Conservation (phyloP, 2,329 filamentous ascomycete genomes). For the Diaporthe longicolla region DNA sequence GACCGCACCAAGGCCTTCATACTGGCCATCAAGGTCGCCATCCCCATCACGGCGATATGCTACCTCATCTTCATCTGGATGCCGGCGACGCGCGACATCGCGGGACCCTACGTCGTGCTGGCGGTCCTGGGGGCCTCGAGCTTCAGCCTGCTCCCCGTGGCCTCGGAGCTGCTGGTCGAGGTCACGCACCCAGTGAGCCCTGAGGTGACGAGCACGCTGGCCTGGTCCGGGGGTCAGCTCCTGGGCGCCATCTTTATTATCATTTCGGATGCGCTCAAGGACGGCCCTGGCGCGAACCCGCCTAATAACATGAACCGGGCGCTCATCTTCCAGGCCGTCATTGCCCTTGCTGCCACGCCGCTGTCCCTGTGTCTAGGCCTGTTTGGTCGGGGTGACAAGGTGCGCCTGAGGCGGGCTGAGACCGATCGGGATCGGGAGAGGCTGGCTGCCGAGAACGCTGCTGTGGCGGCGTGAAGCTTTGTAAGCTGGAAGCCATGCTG, state of each 20-base stretch:
- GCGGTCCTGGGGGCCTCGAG: slow-evolving; percentile 82
- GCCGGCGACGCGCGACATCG: slow-evolving; percentile 71
- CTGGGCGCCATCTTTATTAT: slow-evolving; percentile 89
- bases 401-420: slow-evolving; percentile 64
- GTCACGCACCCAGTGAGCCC: slow-evolving; percentile 89
- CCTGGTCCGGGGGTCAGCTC: slow-evolving; percentile 90
- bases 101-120: slow-evolving; percentile 81
- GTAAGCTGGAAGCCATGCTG: slow-evolving; percentile 40
- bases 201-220: slow-evolving; percentile 85
- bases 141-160: slow-evolving; percentile 86
- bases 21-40: slow-evolving; percentile 77
- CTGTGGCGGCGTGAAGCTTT: slow-evolving; percentile 43
- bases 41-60: slow-evolving; percentile 79
- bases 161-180: slow-evolving; percentile 89
- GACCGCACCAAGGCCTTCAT: slow-evolving; percentile 89
- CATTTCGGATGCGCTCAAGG: slow-evolving; percentile 81
- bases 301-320: slow-evolving; percentile 81
- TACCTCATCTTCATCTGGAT: slow-evolving; percentile 90
- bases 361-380: slow-evolving; percentile 78
- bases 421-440: slow-evolving; percentile 58
- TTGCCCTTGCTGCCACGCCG: slow-evolving; percentile 76
- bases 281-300: slow-evolving; percentile 65
- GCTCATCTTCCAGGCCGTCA: slow-evolving; percentile 83
- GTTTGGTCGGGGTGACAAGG: slow-evolving; percentile 72
- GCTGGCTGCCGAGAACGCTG: slow-evolving; percentile 11